A percentile compares a stretch with the other conserved stretches of the same genome.
These are phyloP conservation scores for Pseudogymnoascus sp. DNA, from an alignment of 2,329 filamentous ascomycete species.

Conservation along the genomic window DNA sequence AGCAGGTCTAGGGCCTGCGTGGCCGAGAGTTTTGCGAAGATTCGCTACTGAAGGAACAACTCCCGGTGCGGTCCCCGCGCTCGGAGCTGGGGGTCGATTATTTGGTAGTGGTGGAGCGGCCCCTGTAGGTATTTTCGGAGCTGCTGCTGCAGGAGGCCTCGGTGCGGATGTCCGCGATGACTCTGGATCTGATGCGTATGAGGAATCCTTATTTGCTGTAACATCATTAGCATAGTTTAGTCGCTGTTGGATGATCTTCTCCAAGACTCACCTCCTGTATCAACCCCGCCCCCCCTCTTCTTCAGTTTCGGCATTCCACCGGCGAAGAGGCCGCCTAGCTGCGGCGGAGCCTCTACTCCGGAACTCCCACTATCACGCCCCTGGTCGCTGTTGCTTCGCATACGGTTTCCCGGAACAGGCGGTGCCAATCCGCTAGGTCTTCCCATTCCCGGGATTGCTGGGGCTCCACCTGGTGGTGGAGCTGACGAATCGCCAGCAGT, in stretches of 20 bases:
- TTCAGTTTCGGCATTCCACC: slow-evolving; percentile 93
- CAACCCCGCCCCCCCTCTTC: slow-evolving; percentile 71
- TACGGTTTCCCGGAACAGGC: slow-evolving; percentile 58
- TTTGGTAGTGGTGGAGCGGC: slow-evolving; percentile 52
- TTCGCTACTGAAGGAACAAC: slow-evolving; percentile 48
- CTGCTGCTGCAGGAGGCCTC: slow-evolving; percentile 36
- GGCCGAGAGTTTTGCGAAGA: slow-evolving; percentile 48
- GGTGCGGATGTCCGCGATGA: slow-evolving; percentile 49
- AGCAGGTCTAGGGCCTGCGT: slow-evolving; percentile 44
- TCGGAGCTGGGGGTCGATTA: slow-evolving; percentile 40
- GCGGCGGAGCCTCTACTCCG: slow-evolving; percentile 56
- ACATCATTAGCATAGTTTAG: slow-evolving; percentile 17
- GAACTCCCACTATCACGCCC: slow-evolving; percentile 35
- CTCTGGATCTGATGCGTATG: slow-evolving; percentile 77
- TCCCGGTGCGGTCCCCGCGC: slow-evolving; percentile 38
- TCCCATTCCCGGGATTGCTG: slow-evolving; percentile 62
- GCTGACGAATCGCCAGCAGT: slow-evolving; percentile 45
- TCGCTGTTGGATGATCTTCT: not conserved
- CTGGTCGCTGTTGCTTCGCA: slow-evolving; percentile 77
- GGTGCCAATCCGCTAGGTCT: slow-evolving; percentile 59
- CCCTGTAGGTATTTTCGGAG: slow-evolving; percentile 50
- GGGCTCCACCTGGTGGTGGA: slow-evolving; percentile 63
- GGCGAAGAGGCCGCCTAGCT: slow-evolving; percentile 80
- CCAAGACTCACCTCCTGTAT: slow-evolving; percentile 53
- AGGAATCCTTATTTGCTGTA: slow-evolving; percentile 55